phyloP scores from a whole-genome alignment of 2,329 filamentous ascomycete genomes.

The Onygena corvina region DNA sequence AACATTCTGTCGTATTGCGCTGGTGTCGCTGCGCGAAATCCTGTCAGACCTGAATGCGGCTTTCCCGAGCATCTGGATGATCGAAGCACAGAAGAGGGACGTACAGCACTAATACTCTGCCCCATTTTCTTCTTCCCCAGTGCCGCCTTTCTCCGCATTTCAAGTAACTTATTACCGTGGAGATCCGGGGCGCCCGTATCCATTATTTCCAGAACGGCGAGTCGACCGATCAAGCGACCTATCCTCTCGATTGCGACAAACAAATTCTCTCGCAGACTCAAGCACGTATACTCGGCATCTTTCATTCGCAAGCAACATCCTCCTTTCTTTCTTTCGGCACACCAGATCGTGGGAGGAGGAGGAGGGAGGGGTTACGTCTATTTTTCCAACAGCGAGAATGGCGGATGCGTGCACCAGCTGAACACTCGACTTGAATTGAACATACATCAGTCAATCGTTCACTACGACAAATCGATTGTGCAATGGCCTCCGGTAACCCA shows the following conservation, averaged over 20 bases:
- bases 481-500: neutral
- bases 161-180: neutral
- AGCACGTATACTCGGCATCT: too few relatives aligned
- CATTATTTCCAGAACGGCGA: constrained; percentile 4
- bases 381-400: neutral
- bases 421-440: neutral
- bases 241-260: too few relatives aligned
- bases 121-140: neutral
- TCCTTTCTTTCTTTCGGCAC: neutral
- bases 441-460: neutral
- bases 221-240: too few relatives aligned
- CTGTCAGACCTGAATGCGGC: neutral
- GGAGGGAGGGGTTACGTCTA: neutral
- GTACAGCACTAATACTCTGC: neutral
- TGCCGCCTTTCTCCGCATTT: neutral
- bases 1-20: neutral
- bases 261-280: too few relatives aligned
- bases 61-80: neutral
- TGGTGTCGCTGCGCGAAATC: neutral
- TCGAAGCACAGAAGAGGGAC: neutral
- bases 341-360: neutral
- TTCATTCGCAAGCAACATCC: too few relatives aligned
- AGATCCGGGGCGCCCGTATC: constrained; percentile 5
- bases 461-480: neutral
- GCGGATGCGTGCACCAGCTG: neutral